phyloP scores from a whole-genome alignment of 495 filamentous ascomycete genomes.

The Penicillium subrubescens region DNA sequence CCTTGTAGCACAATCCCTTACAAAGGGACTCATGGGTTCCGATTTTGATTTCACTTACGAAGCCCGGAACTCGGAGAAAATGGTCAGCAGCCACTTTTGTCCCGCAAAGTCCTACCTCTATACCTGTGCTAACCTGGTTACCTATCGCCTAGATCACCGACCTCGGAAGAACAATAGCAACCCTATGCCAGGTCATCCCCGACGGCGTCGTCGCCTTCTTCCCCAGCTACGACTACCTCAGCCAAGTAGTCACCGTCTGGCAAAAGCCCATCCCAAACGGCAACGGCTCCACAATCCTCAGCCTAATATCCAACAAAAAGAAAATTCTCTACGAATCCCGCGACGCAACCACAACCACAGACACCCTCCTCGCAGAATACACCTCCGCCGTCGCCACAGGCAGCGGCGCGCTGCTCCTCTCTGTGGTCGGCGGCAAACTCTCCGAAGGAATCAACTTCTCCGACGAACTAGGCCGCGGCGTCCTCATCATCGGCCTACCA shows the following conservation, averaged over 20 bases:
- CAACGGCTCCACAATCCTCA: slow-evolving; percentile 32
- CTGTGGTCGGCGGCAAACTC: slow-evolving; percentile 92
- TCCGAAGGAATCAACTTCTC: slow-evolving; percentile 99
- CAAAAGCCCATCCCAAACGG: slow-evolving; percentile 42
- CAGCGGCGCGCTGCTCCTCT: slow-evolving; percentile 80
- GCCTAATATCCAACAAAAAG: slow-evolving; percentile 59
- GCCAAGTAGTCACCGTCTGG: slow-evolving; percentile 72
- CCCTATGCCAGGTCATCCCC: slow-evolving; percentile 71
- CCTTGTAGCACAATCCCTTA: slow-evolving; percentile 70
- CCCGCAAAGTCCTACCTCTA: neutral
- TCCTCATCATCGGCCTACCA: slow-evolving; percentile 86
- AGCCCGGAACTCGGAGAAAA: slow-evolving; percentile 61
- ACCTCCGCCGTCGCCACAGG: slow-evolving; percentile 63
- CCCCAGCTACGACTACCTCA: slow-evolving; percentile 88
- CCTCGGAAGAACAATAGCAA: slow-evolving; percentile 71
- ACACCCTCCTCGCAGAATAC: slow-evolving; percentile 73
- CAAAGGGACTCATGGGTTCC: slow-evolving; percentile 52
- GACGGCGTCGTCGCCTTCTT: slow-evolving; percentile 97
- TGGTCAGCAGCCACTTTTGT: slow-evolving; percentile 35
- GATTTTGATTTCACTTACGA: slow-evolving; percentile 88
- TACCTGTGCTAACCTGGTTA: neutral
- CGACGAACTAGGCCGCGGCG: slow-evolving; percentile 83
- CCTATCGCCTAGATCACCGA: slow-evolving; percentile 62
- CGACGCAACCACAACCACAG: slow-evolving; percentile 51
- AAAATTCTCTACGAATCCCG: slow-evolving; percentile 66